These are phyloP conservation scores for Lentinula lateritia DNA, from an alignment of 768 basidiomycete species.

Conservation along the genomic window DNA sequence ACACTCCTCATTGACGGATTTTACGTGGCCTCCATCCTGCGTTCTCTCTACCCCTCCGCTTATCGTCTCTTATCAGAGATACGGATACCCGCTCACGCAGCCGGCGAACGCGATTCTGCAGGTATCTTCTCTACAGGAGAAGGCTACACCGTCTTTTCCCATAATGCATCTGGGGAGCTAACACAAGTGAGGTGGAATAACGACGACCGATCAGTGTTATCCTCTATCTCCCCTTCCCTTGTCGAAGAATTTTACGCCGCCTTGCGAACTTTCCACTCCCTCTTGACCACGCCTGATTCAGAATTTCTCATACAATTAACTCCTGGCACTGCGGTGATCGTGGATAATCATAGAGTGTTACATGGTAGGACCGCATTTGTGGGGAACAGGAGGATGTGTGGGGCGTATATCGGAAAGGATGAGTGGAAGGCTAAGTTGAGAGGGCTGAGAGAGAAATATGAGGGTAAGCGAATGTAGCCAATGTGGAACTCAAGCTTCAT, in stretches of 20 bases:
- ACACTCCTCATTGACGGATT: constrained; percentile 96
- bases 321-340: constrained; percentile 81
- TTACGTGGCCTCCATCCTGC: constrained; percentile 79
- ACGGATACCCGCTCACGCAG: constrained; percentile 80
- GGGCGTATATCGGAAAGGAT: constrained; percentile 89
- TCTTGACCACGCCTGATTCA: constrained; percentile 73
- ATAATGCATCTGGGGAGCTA: constrained; percentile 62
- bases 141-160: constrained; percentile 68
- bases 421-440: constrained; percentile 81
- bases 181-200: constrained; percentile 90
- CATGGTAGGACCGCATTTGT: constrained; percentile 92
- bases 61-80: constrained; percentile 67
- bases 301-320: constrained; percentile 91
- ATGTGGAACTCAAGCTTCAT: no score
- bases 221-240: constrained; percentile 8
- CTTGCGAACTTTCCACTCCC: constrained; percentile 69
- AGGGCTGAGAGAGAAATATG: constrained; percentile 34
- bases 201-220: constrained; percentile 84
- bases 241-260: constrained; percentile 64
- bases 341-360: constrained; percentile 91
- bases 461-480: not conserved
- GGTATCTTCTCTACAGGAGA: constrained; percentile 53
- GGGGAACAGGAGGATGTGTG: constrained; percentile 89
- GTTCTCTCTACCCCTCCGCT: constrained; percentile 61
- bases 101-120: constrained; percentile 60